Conservation (phyloP, 306 rosid species). For the Macrotyloma uniflorum region DNA sequence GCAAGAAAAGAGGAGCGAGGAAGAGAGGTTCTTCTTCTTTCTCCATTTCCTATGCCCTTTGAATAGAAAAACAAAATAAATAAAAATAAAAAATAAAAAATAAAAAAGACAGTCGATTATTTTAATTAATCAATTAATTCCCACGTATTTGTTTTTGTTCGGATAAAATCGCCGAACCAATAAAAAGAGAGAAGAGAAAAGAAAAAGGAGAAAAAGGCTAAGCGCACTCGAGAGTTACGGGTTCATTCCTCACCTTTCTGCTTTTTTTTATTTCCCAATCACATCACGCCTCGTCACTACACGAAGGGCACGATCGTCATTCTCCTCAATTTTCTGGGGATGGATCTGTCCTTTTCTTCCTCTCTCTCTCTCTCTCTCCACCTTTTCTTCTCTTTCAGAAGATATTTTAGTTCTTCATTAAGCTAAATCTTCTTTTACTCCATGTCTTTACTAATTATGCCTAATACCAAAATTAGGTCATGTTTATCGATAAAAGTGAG, state of each 20-base stretch:
- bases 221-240: constrained; percentile 3
- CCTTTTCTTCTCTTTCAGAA: neutral
- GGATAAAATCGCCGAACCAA: constrained; percentile 43
- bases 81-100: neutral
- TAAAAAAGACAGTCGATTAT: neutral
- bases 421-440: too few relatives aligned
- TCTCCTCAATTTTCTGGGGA: neutral
- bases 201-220: neutral
- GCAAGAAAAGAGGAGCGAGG: constrained; percentile 29
- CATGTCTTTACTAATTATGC: too few relatives aligned
- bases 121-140: neutral
- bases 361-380: neutral
- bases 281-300: neutral
- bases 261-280: neutral
- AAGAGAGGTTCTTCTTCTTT: constrained; percentile 34
- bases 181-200: neutral
- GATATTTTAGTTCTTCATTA: too few relatives aligned
- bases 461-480: too few relatives aligned
- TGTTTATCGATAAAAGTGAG: too few relatives aligned
- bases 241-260: neutral
- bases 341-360: neutral
- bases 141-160: neutral
- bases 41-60: constrained; percentile 49
- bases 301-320: neutral
- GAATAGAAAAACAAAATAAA: neutral